Conservation (phyloP, 1,139 yeast genomes). For the Pneumocystis sp. region DNA sequence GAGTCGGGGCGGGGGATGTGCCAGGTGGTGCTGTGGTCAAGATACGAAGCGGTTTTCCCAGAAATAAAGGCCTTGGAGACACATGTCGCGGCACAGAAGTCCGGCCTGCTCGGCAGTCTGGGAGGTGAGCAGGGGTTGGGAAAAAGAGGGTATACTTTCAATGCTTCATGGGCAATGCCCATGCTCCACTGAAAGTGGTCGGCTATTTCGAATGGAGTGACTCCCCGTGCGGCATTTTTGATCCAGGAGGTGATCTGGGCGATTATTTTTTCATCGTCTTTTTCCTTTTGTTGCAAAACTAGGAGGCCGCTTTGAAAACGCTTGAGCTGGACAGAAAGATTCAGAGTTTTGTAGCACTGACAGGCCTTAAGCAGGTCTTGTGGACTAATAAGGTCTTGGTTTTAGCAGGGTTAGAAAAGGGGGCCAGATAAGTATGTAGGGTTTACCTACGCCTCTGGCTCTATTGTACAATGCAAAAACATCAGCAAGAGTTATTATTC, state of each 20-base stretch:
- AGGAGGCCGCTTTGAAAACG: conserved; percentile 30
- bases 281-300: conserved; percentile 32
- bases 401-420: background rate
- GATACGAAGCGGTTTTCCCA: conserved; percentile 1
- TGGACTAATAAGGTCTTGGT: conserved; percentile 39
- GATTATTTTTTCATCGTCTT: conserved; percentile 24
- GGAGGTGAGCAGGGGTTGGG: background rate
- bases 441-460: conserved; percentile 34
- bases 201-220: conserved; percentile 34
- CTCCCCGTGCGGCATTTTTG: conserved; percentile 22
- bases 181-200: conserved; percentile 52
- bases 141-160: conserved; percentile 25
- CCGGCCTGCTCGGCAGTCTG: conserved; percentile 41
- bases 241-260: conserved; percentile 25
- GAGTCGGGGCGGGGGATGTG: background rate
- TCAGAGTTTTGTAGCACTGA: conserved; percentile 31
- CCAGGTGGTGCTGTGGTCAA: background rate
- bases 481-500: conserved; percentile 45
- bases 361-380: conserved; percentile 41
- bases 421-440: background rate
- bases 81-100: conserved; percentile 48
- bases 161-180: conserved; percentile 52
- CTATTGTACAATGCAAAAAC: conserved; percentile 47
- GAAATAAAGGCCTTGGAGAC: conserved; percentile 34
- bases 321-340: conserved; percentile 33